Evolutionary conservation across 805 yeast genomes (phyloP), one percentile per base, ranked within the genome.

Genomic region (Cyberlindnera japonica): DNA sequence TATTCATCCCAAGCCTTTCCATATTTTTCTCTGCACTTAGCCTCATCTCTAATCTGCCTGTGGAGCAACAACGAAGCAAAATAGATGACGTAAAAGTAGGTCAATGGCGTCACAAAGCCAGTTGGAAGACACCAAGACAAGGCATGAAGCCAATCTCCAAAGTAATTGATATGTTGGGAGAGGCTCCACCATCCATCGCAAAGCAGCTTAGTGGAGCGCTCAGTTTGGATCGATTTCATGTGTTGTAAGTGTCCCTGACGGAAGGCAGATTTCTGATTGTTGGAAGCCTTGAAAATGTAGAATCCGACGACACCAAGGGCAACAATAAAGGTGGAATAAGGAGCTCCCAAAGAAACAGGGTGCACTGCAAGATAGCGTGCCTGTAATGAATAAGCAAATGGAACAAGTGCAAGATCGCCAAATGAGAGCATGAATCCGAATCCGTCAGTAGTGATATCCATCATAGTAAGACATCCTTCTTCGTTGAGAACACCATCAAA

Each of bases 151-250:
- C 96, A 88, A 66, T 93, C 99, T 31, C 99, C 99, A 43, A 90
- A 74, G 63, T 93, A 93, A 59, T 93, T 93, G 58, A 87, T 88
- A 61, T 93, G 99, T 51, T 95, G 95, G 6, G 95, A 80, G 15
- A 71, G 61, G 2, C 83, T 84, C 99, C 99, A 93, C 99, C 98
- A 93, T 3, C 98, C 96, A 55, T 88, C 93, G 40, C 80, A 75
- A 33, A 93, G 66, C 48, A 93, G 72, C 56, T 77, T 84, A 19
- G 95, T 82, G 1, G 95, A 95, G 13, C 83, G 77, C 22, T 73
- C 68, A 0, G 97, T 83, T 48, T 75, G 67, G 44, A 93, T 84
- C 40, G 76, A 80, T 47, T 77, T 74, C 64, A 88, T 66, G 56
- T 86, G 79, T 30, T 71, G 63, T 43, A 89, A 71, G 51, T 82